Evolutionary conservation across 768 basidiomycete species (phyloP), one percentile per base, ranked within the genome.

Genomic region (Hygrocybe punicea): DNA sequence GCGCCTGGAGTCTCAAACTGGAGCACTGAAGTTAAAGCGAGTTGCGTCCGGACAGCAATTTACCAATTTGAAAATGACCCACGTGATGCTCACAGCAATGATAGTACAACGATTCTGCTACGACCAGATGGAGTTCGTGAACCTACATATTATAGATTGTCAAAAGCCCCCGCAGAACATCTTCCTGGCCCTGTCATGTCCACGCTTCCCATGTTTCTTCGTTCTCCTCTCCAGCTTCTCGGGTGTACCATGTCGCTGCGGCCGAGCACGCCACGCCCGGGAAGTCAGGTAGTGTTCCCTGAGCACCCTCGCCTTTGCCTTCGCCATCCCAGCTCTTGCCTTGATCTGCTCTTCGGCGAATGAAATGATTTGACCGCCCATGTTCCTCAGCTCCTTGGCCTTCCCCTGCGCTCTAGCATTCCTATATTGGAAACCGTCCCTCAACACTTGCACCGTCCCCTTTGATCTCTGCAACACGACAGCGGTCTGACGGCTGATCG

Each of bases 341-440:
- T 61, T 67, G 56, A 85, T 60, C 59, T 65, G 72, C 53, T 77
- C 75, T 48, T 75, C 73, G 4, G 82, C 78, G 4, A 66, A 71
- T 17, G 68, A 67, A 24, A 84, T 62, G 35, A 83, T 69, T 55
- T 77, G 76, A 52, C 76, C 71, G 7, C 83, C 81, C 53, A 63
- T 77, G 59, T 78, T 73, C 68, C 67, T 80, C 39, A 86, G 67
- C 62, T 83, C 78, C 67, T 71, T 79, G 8, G 85, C 85, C 55
- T 76, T 78, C 48, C 67, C 71, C 63, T 78, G 77, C 49, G 85
- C 85, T 8, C 72, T 74, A 44, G 81, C 75, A 59, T 86, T 80
- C 40, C 81, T 76, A 53, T 67, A 67, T n/a, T 74, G 67, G 4
- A 86, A 66, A 2, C 76, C 73, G 16, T 81, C 79, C 42, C 72